Base-by-base conservation (phyloP, 306 rosid species). In the Glycyrrhiza uralensis region DNA sequence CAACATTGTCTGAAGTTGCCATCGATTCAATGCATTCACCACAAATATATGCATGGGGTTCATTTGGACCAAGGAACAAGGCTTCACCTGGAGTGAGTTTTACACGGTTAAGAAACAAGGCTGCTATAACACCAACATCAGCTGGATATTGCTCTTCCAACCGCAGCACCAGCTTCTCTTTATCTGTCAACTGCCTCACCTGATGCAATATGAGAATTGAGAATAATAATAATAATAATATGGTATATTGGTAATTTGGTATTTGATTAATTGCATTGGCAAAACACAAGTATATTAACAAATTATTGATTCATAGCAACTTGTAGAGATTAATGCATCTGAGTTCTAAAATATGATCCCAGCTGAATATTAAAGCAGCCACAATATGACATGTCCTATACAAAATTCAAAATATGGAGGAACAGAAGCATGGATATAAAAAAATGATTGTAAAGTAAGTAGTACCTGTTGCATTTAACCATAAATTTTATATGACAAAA, bases 1-100 rank as follows among this genome's bases (percentile, higher is more conserved):
- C 96, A 44, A 94, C 99, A 49, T 94, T 94, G 85, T 94, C 99
- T 1, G 99, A 91, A 71, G 99, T 91, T 20, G 99, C 99, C 99
- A 94, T 94, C 79, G 97, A 94, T 66, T 94, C 97, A 14, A 94
- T 8, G 55, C 95, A 91, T 58, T 87, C 97, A 0, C 99, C 99
- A 0, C 71, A 80, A 55, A 91, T 55, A 74, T 94, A 94, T 28
- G 99, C 96, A 69, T 94, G 99, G 0, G 96, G 99, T 75, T 91
- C 99, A 24, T 94, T 91, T 63, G 96, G 87, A 3, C 97, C 96
- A 0, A 94, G 88, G 78, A 76, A 82, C 50, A 94, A 76, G 6
- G 99, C 97, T 84, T 94, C 99, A 7, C 97, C 96, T 0, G 99
- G 96, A 46, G 72, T 85, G 44, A 94, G 99, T 77, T 85, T 94